Evolutionary conservation across 2,329 filamentous ascomycete species (phyloP), one percentile per base, ranked within the genome.

Genomic region (Leptodontidium sp.): DNA sequence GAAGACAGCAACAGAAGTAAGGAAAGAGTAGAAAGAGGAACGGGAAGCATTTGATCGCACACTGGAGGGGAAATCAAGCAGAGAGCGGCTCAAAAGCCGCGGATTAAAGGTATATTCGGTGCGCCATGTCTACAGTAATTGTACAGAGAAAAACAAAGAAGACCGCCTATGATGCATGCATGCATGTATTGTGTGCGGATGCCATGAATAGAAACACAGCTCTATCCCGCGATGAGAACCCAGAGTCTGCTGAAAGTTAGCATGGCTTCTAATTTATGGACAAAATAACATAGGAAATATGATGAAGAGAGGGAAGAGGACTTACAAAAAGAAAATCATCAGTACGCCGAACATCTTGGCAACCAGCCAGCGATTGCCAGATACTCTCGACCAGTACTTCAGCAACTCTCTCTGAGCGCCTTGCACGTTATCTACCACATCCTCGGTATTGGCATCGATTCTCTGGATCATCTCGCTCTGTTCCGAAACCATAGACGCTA

Each of bases 401-500:
- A 99, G 88, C 77, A 99, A 80, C 81, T 99, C 95, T 71, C 94
- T 87, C 79, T 99, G 96, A 6, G 96, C 96, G 21, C 96, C 96
- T 77, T 97, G 89, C n/a, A 99, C 95, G 76, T 99, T 99, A 77
- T 98, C 95, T 65, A 99, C 95, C 6, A 99, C 93, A 75, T 98
- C 94, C 78, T 99, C 96, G 1, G 95, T 98, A 80, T 98, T 98
- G 73, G 95, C 95, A 77, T 98, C 95, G 77, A 98, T 98, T 61
- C 95, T 87, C 81, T 98, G 93, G 73, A 99, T 97, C 91, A 97
- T 97, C 81, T 98, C 96, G 70, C 93, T 93, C 82, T 99, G 96
- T 80, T 99, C 95, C 66, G 92, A 93, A 38, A 99, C 96, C 96
- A 99, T 98, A 74, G 93, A 90, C 45, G 96, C 95, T 61, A 99